phyloP scores from a whole-genome alignment of 2,329 filamentous ascomycete species.

The Alternaria sp. region DNA sequence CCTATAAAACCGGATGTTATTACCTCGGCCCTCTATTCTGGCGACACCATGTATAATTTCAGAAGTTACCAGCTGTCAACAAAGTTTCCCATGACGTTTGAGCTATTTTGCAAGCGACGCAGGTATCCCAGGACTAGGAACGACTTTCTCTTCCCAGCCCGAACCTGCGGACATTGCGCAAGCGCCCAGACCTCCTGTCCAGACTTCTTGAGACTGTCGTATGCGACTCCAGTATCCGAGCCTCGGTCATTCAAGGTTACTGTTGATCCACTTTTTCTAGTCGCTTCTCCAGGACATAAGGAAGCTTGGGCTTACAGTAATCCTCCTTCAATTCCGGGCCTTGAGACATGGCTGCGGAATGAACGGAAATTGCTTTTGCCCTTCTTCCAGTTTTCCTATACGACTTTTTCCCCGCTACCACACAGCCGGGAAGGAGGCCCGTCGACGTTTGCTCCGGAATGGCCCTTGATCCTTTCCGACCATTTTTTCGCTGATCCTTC shows the following conservation, averaged over 20 bases:
- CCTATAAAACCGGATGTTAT: background rate
- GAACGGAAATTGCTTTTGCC: slow-evolving; percentile 19
- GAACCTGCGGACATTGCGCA: slow-evolving; percentile 13
- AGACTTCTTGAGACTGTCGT: slow-evolving; percentile 9
- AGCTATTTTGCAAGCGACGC: slow-evolving; percentile 26
- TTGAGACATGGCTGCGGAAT: slow-evolving; percentile 14
- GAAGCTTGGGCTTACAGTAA: background rate
- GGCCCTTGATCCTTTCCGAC: slow-evolving; percentile 18
- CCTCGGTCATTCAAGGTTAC: slow-evolving; percentile 12
- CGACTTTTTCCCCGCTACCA: slow-evolving; percentile 30
- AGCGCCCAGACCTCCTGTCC: slow-evolving; percentile 6
- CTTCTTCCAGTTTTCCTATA: slow-evolving; percentile 3
- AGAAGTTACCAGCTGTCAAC: slow-evolving; percentile 16
- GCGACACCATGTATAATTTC: slow-evolving; percentile 23
- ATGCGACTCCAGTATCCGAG: background rate
- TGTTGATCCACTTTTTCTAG: slow-evolving; percentile 7
- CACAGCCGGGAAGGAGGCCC: slow-evolving; percentile 31
- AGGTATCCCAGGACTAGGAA: slow-evolving; percentile 19
- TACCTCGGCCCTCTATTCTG: slow-evolving; percentile 17
- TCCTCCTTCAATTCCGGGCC: slow-evolving; percentile 14
- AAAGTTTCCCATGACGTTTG: slow-evolving; percentile 30
- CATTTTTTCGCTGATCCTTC: slow-evolving; percentile 21
- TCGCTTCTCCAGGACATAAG: background rate
- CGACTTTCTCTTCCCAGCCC: background rate
- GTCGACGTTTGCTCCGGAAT: slow-evolving; percentile 28